Conservation (phyloP, 441 rosid species). For the Croton laevigatus region DNA sequence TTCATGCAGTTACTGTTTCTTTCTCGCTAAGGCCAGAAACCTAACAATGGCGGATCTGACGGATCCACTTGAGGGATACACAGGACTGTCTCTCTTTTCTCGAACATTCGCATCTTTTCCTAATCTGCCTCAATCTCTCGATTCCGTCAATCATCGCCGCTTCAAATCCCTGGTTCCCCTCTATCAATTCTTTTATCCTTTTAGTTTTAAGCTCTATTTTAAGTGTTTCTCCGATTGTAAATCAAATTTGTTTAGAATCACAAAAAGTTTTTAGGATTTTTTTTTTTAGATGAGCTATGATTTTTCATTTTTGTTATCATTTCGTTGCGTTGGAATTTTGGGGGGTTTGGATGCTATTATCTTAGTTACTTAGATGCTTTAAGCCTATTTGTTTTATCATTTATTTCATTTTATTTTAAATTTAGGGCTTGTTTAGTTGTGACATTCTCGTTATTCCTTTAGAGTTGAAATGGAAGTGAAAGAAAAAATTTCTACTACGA, state of each 20-base stretch:
- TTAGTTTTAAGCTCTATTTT: neutral
- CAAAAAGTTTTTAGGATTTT: neutral
- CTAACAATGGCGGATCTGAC: constrained; percentile 21
- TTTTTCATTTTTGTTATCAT: neutral
- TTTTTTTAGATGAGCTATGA: neutral
- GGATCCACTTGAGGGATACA: constrained; percentile 52
- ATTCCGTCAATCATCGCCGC: constrained; percentile 38
- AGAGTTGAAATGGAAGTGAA: neutral
- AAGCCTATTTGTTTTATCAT: neutral
- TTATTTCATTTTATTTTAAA: neutral
- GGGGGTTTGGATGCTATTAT: neutral
- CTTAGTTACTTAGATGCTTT: neutral
- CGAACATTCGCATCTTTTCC: constrained; percentile 49
- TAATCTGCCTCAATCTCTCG: constrained; percentile 25
- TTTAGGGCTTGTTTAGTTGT: neutral
- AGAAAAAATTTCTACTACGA: neutral
- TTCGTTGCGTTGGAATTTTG: neutral
- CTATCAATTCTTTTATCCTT: neutral
- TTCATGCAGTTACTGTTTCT: no score
- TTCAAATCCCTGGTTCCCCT: constrained; percentile 54
- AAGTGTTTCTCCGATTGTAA: neutral
- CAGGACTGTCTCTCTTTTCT: constrained; percentile 55
- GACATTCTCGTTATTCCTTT: neutral
- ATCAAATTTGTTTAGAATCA: neutral
- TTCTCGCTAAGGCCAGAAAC: neutral